Evolutionary conservation across 768 basidiomycete genomes (phyloP).

Genomic region (Phlegmacium glaucopus): DNA sequence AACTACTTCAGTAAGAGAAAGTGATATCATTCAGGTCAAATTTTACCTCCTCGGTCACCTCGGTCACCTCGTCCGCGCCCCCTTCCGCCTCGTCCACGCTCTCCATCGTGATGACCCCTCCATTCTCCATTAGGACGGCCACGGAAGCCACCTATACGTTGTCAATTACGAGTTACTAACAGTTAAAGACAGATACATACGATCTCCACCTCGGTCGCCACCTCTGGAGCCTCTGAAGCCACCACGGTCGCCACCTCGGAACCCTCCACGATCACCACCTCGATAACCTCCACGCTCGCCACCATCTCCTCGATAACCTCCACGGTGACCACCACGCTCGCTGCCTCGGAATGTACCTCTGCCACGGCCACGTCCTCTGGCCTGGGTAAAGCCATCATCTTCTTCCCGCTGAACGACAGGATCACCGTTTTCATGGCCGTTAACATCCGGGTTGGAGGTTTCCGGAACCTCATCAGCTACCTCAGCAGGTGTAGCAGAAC

Average conservation of each 20-base stretch:
- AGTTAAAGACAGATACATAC: slow-evolving; percentile 15
- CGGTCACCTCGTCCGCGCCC: slow-evolving; percentile 11
- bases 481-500: slow-evolving; percentile 61
- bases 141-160: slow-evolving; percentile 35
- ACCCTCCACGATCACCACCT: slow-evolving; percentile 38
- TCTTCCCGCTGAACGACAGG: slow-evolving; percentile 30
- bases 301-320: slow-evolving; percentile 24
- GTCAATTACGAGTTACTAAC: not conserved
- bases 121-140: slow-evolving; percentile 27
- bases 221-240: slow-evolving; percentile 19
- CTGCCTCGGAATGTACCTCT: slow-evolving; percentile 22
- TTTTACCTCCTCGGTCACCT: slow-evolving; percentile 2
- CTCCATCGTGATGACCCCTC: slow-evolving; percentile 28
- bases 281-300: slow-evolving; percentile 19
- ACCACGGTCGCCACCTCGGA: too few species aligned
- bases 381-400: slow-evolving; percentile 62
- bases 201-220: slow-evolving; percentile 27
- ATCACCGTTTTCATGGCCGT: slow-evolving; percentile 23
- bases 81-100: slow-evolving; percentile 17
- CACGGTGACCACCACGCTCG: slow-evolving; percentile 32
- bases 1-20: too few species aligned
- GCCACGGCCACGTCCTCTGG: slow-evolving; percentile 46
- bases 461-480: slow-evolving; percentile 21
- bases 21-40: not conserved
- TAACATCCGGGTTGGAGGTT: slow-evolving; percentile 21